These are phyloP conservation scores for Penicillium occitanis DNA, from an alignment of 2,329 filamentous ascomycete species.

Conservation along the genomic window DNA sequence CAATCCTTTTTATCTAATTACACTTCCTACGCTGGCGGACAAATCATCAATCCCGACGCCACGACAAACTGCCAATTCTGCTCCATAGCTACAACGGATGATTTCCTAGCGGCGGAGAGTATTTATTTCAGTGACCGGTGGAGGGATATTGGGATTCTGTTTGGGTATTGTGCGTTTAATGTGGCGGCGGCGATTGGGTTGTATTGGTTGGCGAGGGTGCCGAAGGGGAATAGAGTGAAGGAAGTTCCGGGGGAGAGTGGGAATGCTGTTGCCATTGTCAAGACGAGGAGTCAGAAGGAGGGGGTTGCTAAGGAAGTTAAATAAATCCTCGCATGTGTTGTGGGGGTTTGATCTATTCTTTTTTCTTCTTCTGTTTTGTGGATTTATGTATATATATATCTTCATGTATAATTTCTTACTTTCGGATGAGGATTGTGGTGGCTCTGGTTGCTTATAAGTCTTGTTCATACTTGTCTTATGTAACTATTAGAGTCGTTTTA, in stretches of 20 bases:
- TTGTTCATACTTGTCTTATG: not conserved
- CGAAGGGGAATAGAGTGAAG: conserved; percentile 27
- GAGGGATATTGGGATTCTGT: conserved; percentile 57
- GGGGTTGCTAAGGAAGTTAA: not conserved
- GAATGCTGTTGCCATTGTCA: not conserved
- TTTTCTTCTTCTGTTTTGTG: not conserved
- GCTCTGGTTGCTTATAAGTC: not conserved
- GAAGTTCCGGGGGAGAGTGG: conserved; percentile 12
- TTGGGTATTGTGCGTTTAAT: conserved; percentile 56
- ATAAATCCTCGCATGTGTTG: not conserved
- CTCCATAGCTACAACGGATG: conserved; percentile 40
- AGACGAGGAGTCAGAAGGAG: conserved; percentile 1
- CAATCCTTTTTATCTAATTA: conserved; percentile 61
- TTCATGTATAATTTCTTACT: not conserved
- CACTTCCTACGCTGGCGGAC: conserved; percentile 53
- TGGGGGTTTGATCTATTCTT: not conserved
- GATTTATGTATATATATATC: not conserved
- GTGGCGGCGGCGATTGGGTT: conserved; percentile 50
- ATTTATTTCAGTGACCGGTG: conserved; percentile 48
- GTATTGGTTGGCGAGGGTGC: conserved; percentile 57
- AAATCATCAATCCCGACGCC: conserved; percentile 61
- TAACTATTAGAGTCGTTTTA: not conserved
- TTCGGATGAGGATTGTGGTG: not conserved
- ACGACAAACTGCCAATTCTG: conserved; percentile 58
- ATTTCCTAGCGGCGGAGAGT: conserved; percentile 52